Evolutionary conservation across 805 yeast species (phyloP).

Genomic region (Ogataea degrootiae): DNA sequence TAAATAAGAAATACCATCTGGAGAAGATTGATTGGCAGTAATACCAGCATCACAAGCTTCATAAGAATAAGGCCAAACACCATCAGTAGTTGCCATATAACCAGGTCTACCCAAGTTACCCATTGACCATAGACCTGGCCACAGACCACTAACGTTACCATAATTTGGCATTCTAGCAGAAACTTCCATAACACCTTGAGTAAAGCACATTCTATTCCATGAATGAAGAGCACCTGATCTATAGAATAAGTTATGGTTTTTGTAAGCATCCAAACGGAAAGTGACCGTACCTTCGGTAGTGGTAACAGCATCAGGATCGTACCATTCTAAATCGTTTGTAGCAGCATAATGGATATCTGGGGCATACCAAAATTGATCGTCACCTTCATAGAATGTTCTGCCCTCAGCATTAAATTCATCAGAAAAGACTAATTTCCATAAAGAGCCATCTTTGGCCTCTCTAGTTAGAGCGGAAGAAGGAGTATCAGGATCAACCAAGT

Average conservation of each 20-base stretch:
- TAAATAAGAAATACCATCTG: conserved; percentile 82
- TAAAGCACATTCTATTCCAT: conserved; percentile 89
- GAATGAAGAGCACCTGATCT: conserved; percentile 89
- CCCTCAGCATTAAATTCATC: conserved; percentile 92
- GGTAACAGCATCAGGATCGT: conserved; percentile 82
- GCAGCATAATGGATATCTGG: conserved; percentile 82
- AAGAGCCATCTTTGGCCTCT: conserved; percentile 53
- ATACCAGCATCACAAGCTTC: conserved; percentile 89
- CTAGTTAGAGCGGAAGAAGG: conserved; percentile 45
- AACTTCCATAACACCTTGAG: conserved; percentile 76
- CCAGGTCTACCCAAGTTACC: conserved; percentile 95
- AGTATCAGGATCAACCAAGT: conserved; percentile 69
- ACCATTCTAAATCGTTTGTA: conserved; percentile 91
- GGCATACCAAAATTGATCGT: conserved; percentile 88
- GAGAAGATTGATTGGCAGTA: conserved; percentile 86
- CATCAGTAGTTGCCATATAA: conserved; percentile 79
- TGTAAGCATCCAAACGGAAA: conserved; percentile 73
- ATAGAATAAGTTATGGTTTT: conserved; percentile 73
- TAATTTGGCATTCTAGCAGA: conserved; percentile 75
- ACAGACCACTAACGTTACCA: conserved; percentile 75
- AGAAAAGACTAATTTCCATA: conserved; percentile 76
- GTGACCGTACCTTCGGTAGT: conserved; percentile 70
- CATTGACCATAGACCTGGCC: conserved; percentile 97
- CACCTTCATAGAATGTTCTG: conserved; percentile 83
- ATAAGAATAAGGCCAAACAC: conserved; percentile 93